Conservation (phyloP, 768 basidiomycete genomes). For the Mycena galopus region DNA sequence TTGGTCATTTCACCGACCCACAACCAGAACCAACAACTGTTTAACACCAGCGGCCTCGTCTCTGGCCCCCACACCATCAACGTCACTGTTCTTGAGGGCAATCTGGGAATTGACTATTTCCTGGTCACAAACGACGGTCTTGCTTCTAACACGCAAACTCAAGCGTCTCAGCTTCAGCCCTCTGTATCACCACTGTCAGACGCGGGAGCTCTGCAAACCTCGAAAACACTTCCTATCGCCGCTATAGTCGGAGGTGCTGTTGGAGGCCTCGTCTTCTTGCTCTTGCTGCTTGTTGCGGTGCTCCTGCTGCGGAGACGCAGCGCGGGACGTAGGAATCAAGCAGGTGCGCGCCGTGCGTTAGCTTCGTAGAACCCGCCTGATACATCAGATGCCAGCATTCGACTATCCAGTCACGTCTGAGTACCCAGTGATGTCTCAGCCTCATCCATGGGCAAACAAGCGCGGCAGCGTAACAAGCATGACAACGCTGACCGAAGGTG, state of each 20-base stretch:
- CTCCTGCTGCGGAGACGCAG: background rate
- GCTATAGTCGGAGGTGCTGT: slow-evolving; percentile 6
- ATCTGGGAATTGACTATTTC: background rate
- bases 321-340: too few species aligned
- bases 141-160: background rate
- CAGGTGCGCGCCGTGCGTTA: too few species aligned
- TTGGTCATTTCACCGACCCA: background rate
- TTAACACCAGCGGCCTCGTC: background rate
- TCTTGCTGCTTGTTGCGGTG: background rate
- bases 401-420: too few species aligned
- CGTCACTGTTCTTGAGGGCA: background rate
- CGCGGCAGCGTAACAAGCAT: too few species aligned
- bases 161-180: too few species aligned
- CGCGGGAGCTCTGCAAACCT: too few species aligned
- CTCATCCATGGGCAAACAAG: too few species aligned
- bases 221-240: background rate
- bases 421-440: too few species aligned
- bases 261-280: background rate
- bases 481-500: too few species aligned
- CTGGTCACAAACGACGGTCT: background rate
- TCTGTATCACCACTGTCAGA: too few species aligned
- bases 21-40: background rate
- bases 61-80: background rate
- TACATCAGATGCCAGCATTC: too few species aligned
- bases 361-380: too few species aligned